phyloP scores from a whole-genome alignment of 306 rosid genomes.

The peach (Prunus persica) region Prunus_persica_NCBIv2 NC_034009.1:19572001-19572500 shows the following conservation, averaged over 20 bases:
- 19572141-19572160: neutral
- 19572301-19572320: neutral
- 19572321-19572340: neutral
- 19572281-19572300: neutral
- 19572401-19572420: neutral
- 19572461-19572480: neutral
- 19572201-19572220: neutral
- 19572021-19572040: neutral
- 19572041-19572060: neutral
- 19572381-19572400: neutral
- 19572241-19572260: neutral
- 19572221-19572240: neutral
- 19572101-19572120: neutral
- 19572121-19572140: neutral
- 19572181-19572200: neutral
- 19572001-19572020: neutral
- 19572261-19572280: neutral
- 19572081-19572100: constrained; percentile 81
- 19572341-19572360: neutral
- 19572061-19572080: constrained; percentile 56
- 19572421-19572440: neutral
- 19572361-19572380: neutral
- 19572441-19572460: neutral
- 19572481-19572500: constrained; percentile 16
- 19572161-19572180: neutral